phyloP scores from a whole-genome alignment of 2,329 filamentous ascomycete species.

The Ophiostoma australiae region DNA sequence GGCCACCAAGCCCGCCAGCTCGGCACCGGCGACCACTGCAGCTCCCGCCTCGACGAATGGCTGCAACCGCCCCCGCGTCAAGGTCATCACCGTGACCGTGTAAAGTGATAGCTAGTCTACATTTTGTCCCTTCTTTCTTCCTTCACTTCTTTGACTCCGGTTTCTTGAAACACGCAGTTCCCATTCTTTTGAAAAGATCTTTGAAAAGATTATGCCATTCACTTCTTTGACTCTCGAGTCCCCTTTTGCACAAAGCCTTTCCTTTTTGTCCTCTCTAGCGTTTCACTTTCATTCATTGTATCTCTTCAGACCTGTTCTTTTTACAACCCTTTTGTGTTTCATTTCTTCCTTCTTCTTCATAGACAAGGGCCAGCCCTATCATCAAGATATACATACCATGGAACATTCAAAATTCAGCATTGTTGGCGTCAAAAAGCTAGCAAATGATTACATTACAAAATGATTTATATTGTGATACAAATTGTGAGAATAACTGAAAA shows the following conservation, averaged over 20 bases:
- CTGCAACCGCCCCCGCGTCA: conserved; percentile 8
- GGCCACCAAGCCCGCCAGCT: conserved; percentile 1
- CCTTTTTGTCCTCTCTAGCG: background rate
- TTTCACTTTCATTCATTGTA: conserved; percentile 2
- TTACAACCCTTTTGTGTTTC: background rate
- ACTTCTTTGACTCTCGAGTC: conserved; percentile 14
- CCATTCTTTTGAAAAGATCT: conserved; percentile 13
- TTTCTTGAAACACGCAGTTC: conserved; percentile 7
- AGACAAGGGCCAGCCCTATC: background rate
- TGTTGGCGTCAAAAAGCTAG: background rate
- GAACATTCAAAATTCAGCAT: background rate
- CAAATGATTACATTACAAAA: background rate
- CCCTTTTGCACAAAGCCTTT: background rate
- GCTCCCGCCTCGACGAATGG: background rate
- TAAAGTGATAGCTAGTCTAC: conserved; percentile 16
- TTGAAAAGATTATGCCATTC: background rate
- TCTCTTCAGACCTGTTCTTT: background rate
- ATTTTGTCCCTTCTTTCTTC: conserved; percentile 1
- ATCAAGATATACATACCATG: background rate
- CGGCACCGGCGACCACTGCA: conserved; percentile 1
- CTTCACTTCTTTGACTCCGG: conserved; percentile 2
- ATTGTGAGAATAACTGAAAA: background rate
- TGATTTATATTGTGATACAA: background rate
- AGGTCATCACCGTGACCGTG: conserved; percentile 11
- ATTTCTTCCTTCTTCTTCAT: background rate